A percentile compares a stretch with the other conserved stretches of the same genome.
Conservation (phyloP, 805 yeast species). For the Hanseniaspora hatyaiensis region DNA sequence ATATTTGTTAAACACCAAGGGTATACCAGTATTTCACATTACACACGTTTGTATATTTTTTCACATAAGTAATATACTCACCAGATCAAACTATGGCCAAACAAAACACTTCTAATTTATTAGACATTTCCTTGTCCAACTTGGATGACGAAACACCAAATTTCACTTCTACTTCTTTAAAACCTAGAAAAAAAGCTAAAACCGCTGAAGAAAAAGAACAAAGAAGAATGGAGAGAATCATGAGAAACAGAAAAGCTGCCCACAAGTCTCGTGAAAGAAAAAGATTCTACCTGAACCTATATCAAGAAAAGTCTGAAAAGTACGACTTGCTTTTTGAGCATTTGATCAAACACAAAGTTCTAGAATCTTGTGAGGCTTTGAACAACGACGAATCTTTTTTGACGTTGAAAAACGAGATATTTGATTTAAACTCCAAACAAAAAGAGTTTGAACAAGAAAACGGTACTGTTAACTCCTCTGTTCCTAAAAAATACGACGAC, state of each 20-base stretch:
- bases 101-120: no score
- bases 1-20: no score
- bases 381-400: background rate
- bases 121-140: no score
- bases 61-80: no score
- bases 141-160: no score
- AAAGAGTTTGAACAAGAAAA: conserved; percentile 2
- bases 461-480: conserved; percentile 15
- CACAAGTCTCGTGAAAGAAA: conserved; percentile 96
- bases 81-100: conserved; percentile 6
- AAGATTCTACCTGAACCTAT: conserved; percentile 76
- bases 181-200: conserved; percentile 93
- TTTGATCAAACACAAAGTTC: background rate
- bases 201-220: conserved; percentile 96
- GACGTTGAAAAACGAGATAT: background rate
- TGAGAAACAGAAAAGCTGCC: conserved; percentile 92
- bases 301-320: conserved; percentile 42
- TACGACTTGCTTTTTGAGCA: conserved; percentile 18
- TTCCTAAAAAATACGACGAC: conserved; percentile 2
- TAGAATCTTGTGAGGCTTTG: background rate
- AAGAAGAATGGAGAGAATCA: conserved; percentile 81
- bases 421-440: conserved; percentile 1
- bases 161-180: conserved; percentile 34
- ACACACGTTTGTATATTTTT: no score
- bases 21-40: no score